A percentile compares a stretch with the other conserved stretches of the same genome.
Evolutionary conservation across 2,329 filamentous ascomycete species (phyloP).

Genomic region (Coniella lustricola): DNA sequence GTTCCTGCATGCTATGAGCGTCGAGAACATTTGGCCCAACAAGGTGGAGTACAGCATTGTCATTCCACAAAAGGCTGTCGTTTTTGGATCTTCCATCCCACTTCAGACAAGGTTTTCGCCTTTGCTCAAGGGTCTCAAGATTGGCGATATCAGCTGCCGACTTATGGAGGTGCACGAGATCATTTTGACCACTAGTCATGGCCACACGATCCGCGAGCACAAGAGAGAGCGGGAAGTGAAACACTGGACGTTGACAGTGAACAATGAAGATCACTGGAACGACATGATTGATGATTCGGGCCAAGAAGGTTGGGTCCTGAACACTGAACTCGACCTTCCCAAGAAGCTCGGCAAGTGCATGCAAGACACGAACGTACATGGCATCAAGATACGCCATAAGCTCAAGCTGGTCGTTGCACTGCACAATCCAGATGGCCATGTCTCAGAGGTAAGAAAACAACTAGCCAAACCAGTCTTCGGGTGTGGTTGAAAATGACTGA

Average conservation of each 20-base stretch:
- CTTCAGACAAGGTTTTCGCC: constrained; percentile 84
- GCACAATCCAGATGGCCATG: constrained; percentile 89
- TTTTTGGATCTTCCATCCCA: constrained; percentile 81
- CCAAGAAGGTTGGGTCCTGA: constrained; percentile 58
- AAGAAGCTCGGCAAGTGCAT: constrained; percentile 76
- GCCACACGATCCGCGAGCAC: constrained; percentile 46
- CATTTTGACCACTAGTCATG: constrained; percentile 40
- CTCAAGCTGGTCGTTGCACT: constrained; percentile 85
- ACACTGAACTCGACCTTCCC: constrained; percentile 62
- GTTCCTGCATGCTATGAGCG: constrained; percentile 81
- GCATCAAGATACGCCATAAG: constrained; percentile 90
- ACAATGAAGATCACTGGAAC: constrained; percentile 57
- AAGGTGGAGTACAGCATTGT: constrained; percentile 95
- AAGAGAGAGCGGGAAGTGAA: constrained; percentile 59
- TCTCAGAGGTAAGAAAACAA: constrained; percentile 63
- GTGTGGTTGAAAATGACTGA: constrained; percentile 17
- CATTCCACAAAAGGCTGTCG: constrained; percentile 87
- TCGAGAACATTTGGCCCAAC: constrained; percentile 96
- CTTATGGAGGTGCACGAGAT: constrained; percentile 74
- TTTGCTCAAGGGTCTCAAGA: constrained; percentile 76
- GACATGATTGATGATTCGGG: constrained; percentile 62
- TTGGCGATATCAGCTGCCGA: constrained; percentile 75
- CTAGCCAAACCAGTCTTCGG: background rate
- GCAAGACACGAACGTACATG: constrained; percentile 81
- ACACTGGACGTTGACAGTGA: constrained; percentile 49